phyloP scores from a whole-genome alignment of 352 stramenopile genomes.

The Phytophthora brassicae region DNA sequence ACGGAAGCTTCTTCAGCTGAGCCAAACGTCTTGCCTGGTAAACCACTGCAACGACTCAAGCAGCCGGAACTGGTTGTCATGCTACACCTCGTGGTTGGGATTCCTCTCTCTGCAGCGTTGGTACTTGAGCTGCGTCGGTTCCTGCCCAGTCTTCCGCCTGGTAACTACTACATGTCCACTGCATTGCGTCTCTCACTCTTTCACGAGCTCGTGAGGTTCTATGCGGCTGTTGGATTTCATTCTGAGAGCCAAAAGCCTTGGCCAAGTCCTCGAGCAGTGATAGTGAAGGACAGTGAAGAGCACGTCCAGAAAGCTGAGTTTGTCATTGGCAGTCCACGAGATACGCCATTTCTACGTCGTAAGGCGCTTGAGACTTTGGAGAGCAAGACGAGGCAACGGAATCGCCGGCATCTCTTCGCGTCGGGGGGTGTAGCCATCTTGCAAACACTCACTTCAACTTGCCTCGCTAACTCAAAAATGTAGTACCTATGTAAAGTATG shows the following conservation, averaged over 20 bases:
- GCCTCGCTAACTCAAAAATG: not conserved
- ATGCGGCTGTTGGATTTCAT: slow-evolving; percentile 31
- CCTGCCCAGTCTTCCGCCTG: slow-evolving; percentile 50
- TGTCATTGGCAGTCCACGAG: slow-evolving; percentile 55
- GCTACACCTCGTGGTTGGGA: slow-evolving; percentile 48
- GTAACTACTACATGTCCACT: slow-evolving; percentile 50
- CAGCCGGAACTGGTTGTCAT: slow-evolving; percentile 14
- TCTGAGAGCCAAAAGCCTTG: slow-evolving; percentile 1
- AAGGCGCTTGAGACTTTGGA: slow-evolving; percentile 62
- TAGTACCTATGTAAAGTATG: not conserved
- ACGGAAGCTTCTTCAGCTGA: slow-evolving; percentile 3
- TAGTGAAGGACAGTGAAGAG: slow-evolving; percentile 1
- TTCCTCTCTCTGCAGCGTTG: slow-evolving; percentile 40
- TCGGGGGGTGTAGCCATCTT: slow-evolving; percentile 46
- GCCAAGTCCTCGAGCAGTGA: not conserved
- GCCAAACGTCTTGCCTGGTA: slow-evolving; percentile 36
- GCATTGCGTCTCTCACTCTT: slow-evolving; percentile 47
- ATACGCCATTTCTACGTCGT: slow-evolving; percentile 69
- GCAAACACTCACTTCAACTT: slow-evolving; percentile 25
- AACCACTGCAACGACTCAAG: slow-evolving; percentile 4
- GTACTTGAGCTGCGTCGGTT: slow-evolving; percentile 49
- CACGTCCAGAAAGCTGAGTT: slow-evolving; percentile 37
- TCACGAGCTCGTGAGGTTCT: slow-evolving; percentile 60
- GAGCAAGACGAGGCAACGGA: slow-evolving; percentile 29
- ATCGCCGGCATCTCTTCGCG: slow-evolving; percentile 41